These are phyloP conservation scores for Jimgerdemannia lactiflua DNA, from an alignment of 192 early-diverging fungal genomes.

Conservation along the genomic window DNA sequence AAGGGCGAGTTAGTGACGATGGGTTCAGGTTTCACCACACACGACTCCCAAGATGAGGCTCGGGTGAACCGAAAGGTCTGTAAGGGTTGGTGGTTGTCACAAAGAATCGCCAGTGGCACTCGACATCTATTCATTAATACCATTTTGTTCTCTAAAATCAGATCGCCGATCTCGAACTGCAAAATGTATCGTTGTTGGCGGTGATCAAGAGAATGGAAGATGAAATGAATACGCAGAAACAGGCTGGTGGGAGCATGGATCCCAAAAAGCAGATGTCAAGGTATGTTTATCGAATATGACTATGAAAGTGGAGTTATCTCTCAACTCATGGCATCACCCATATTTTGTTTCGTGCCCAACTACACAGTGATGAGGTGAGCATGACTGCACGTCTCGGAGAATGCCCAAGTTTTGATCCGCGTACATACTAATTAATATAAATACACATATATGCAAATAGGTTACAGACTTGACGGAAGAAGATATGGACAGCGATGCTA, in stretches of 20 bases:
- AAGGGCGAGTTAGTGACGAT: not conserved
- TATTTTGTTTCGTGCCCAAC: too few relatives aligned
- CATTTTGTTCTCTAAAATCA: not conserved
- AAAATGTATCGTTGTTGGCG: not conserved
- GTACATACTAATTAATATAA: too few relatives aligned
- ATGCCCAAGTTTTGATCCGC: too few relatives aligned
- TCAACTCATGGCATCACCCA: not conserved
- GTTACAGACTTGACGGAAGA: not conserved
- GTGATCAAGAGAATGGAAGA: not conserved
- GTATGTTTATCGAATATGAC: not conserved
- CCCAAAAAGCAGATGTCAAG: not conserved
- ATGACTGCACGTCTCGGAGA: too few relatives aligned
- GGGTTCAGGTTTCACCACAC: not conserved
- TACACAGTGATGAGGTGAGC: not conserved
- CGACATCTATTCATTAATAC: too few relatives aligned
- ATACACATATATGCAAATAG: not conserved
- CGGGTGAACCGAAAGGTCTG: not conserved
- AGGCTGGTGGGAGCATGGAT: not conserved
- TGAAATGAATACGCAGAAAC: not conserved
- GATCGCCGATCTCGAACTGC: not conserved
- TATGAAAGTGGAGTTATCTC: not conserved
- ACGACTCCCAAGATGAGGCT: not conserved
- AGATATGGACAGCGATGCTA: not conserved
- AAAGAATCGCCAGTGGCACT: too few relatives aligned
- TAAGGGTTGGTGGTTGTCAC: too few relatives aligned